These are phyloP conservation scores for Triglochin maritima DNA, from an alignment of 106 monocot species.

Conservation along the genomic window DNA sequence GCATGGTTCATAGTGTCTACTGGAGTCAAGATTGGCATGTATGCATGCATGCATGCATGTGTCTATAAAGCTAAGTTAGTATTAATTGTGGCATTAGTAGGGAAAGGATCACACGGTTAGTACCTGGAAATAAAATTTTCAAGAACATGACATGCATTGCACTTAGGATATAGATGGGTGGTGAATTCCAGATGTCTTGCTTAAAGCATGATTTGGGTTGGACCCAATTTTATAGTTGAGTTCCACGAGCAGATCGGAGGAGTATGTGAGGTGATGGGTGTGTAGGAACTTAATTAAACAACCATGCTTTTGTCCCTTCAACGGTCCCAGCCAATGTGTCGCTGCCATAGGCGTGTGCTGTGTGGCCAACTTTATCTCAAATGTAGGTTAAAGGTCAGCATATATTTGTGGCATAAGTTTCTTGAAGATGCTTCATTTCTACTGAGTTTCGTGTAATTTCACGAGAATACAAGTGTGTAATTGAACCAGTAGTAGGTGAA, in stretches of 20 bases:
- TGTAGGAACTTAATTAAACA: background rate
- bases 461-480: too few relatives aligned
- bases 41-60: background rate
- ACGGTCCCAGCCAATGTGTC: background rate
- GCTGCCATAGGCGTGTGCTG: too few relatives aligned
- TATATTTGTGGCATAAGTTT: too few relatives aligned
- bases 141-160: constrained; percentile 9
- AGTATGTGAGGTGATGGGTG: background rate
- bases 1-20: constrained; percentile 18
- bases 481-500: too few relatives aligned
- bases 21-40: background rate
- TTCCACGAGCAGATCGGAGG: constrained; percentile 1
- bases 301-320: constrained; percentile 5
- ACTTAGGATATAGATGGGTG: constrained; percentile 17
- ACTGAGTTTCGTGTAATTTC: too few relatives aligned
- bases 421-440: too few relatives aligned
- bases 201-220: constrained; percentile 25
- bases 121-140: constrained; percentile 30
- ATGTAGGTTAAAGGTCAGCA: too few relatives aligned
- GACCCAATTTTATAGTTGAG: background rate
- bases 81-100: background rate
- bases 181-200: constrained; percentile 20
- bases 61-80: background rate
- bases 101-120: constrained; percentile 36
- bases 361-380: too few relatives aligned